Conservation (phyloP, 345 rosid species). For the Iberis pinnata region DNA sequence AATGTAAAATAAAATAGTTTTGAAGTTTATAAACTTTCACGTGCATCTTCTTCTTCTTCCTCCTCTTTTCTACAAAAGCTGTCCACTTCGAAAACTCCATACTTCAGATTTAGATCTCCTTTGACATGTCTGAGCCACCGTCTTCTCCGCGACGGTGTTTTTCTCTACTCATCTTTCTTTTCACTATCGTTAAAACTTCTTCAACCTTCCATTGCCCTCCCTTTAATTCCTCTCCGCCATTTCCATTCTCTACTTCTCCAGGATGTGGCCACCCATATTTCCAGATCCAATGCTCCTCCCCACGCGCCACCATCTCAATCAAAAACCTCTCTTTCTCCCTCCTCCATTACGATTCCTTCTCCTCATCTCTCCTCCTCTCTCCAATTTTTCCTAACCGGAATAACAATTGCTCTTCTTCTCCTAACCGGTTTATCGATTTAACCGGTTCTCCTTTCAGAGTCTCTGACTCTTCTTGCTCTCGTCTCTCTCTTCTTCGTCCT, state of each 20-base stretch:
- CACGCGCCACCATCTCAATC: conserved; percentile 55
- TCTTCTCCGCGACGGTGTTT: conserved; percentile 8
- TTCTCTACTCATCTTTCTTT: conserved; percentile 12
- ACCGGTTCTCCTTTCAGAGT: conserved; percentile 64
- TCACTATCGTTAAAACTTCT: conserved; percentile 14
- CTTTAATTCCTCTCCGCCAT: conserved; percentile 51
- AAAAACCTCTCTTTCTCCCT: conserved; percentile 56
- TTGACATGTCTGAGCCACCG: conserved; percentile 22
- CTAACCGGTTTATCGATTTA: conserved; percentile 43
- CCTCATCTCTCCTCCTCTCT: conserved; percentile 36
- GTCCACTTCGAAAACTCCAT: conserved; percentile 15
- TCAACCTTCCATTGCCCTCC: conserved; percentile 53
- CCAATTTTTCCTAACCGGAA: conserved; percentile 16
- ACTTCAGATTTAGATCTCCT: conserved; percentile 21
- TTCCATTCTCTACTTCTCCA: conserved; percentile 61
- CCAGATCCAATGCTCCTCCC: conserved; percentile 56
- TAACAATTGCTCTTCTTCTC: conserved; percentile 32
- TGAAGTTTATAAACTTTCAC: conserved; percentile 30
- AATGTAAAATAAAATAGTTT: too few relatives aligned
- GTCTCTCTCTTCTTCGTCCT: conserved; percentile 56
- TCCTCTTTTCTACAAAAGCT: conserved; percentile 14
- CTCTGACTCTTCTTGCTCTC: conserved; percentile 72
- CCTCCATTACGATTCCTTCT: conserved; percentile 43
- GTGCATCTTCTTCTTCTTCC: conserved; percentile 23
- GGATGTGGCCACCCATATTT: conserved; percentile 86